Conservation (phyloP, 2,329 filamentous ascomycete species). For the Aurifilum marmelostoma region DNA sequence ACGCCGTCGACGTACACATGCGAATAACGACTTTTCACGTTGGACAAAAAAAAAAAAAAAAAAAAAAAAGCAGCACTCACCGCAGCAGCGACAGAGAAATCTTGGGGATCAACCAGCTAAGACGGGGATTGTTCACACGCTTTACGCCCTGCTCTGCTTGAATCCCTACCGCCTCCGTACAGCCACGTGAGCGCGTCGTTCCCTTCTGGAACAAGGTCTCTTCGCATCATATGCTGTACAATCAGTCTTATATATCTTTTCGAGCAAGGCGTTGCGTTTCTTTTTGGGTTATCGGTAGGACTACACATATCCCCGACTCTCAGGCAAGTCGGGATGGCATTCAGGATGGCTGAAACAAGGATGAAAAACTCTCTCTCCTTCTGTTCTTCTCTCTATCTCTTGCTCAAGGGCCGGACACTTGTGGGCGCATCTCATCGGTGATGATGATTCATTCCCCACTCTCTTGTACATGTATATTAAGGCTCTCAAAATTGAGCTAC, state of each 20-base stretch:
- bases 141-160: not conserved
- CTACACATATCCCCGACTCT: not conserved
- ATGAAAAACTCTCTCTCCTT: conserved; percentile 1
- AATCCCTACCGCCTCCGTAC: not conserved
- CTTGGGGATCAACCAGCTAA: not conserved
- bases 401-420: conserved; percentile 1
- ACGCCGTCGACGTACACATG: not conserved
- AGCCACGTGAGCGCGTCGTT: not conserved
- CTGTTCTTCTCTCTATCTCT: not conserved
- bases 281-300: conserved; percentile 17
- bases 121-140: not conserved
- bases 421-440: conserved; percentile 9
- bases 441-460: conserved; percentile 8
- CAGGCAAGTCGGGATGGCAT: conserved; percentile 19
- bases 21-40: not conserved
- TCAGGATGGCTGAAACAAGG: conserved; percentile 1
- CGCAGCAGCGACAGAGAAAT: too few relatives aligned
- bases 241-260: conserved; percentile 15
- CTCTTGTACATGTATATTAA: conserved; percentile 25
- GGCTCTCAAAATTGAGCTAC: conserved; percentile 7
- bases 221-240: conserved; percentile 16
- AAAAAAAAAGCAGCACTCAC: too few relatives aligned
- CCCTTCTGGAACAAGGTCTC: conserved; percentile 2
- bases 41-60: not conserved
- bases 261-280: conserved; percentile 26